Evolutionary conservation across 345 rosid genomes (phyloP), one percentile per base, ranked within the genome.

Genomic region (Streptanthus diversifolius): DNA sequence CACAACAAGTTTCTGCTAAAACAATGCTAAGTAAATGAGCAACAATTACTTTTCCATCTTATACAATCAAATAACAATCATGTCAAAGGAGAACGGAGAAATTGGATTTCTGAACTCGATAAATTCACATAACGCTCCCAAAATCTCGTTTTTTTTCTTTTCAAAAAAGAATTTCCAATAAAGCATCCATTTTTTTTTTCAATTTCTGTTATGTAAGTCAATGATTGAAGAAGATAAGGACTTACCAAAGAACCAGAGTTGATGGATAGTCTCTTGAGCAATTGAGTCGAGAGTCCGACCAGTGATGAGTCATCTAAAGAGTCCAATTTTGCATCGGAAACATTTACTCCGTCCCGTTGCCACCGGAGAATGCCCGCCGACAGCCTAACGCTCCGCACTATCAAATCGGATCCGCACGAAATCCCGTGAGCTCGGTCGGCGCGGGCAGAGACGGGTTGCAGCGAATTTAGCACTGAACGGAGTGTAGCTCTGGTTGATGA

Each of bases 221-320:
- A 52, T 21, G 39, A 22, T 19, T 19, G 33, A 68, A 48, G 19
- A 72, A 44, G 47, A 66, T 21, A n/a, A 48, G 44, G 27, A 56
- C 74, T 79, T 75, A 95, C 99, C 81, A 83, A 82, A n/a, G 99
- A 91, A 27, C 89, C 95, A 37, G 95, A 87, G 68, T 88, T 80
- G 22, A 88, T 17, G 3, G 87, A 83, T 25, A 95, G 81, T 76
- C 60, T 80, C 77, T 95, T 91, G 48, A 95, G 87, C 66, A 80
- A 82, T 41, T 86, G 78, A 53, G 85, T 85, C 2, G 95, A 86
- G 66, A 91, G 84, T 30, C 93, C 95, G 15, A 91, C 66, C 64
- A 88, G 53, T 63, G 90, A 74, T 29, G 90, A 85, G 72, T 82
- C 90, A 70, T 91, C 91, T 2, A 90, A 77, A 41, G 84, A 64